Conservation (phyloP, 2,329 filamentous ascomycete species). For the Fusarium begoniae region DNA sequence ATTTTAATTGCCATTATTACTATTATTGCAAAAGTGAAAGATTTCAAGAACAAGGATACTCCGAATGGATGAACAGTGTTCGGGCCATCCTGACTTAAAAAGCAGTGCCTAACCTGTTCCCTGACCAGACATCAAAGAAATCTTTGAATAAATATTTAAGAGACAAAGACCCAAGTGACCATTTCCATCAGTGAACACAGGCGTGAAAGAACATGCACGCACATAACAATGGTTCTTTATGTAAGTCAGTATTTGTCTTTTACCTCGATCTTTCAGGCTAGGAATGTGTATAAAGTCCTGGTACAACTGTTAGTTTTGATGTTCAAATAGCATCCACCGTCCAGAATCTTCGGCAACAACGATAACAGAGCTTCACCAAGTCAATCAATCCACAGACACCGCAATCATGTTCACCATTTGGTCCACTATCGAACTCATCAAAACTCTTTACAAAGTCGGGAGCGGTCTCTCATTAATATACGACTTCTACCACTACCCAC, state of each 20-base stretch:
- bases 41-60: not conserved
- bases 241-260: accelerated
- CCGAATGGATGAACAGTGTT: accelerated
- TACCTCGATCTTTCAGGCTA: accelerated
- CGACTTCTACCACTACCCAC: not conserved
- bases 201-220: not conserved
- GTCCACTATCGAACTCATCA: accelerated
- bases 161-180: accelerated
- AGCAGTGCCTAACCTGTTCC: accelerated
- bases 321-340: not conserved
- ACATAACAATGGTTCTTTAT: accelerated
- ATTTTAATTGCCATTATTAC: too few relatives aligned
- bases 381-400: accelerated
- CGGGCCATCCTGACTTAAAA: accelerated
- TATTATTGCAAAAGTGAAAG: too few relatives aligned
- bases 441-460: not conserved
- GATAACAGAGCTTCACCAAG: not conserved
- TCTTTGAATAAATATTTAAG: accelerated
- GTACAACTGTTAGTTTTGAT: accelerated
- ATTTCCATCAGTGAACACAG: not conserved
- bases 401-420: not conserved
- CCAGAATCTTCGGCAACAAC: accelerated
- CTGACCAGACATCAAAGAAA: not conserved
- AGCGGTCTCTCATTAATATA: not conserved
- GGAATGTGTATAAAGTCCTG: accelerated